phyloP scores from a whole-genome alignment of 306 rosid species.

The Ormosia emarginata region DNA sequence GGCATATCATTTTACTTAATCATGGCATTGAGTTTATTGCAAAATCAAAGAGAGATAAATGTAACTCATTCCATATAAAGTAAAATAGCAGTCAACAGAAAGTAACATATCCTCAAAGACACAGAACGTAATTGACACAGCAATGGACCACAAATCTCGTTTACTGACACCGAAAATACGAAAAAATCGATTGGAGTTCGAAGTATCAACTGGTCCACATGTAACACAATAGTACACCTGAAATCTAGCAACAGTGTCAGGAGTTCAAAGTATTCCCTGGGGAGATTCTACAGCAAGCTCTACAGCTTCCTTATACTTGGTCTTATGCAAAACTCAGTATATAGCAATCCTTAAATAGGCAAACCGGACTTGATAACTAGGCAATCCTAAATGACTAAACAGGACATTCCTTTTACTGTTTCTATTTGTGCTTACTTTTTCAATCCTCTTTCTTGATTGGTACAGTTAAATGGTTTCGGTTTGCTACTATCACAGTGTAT shows the following conservation, averaged over 20 bases:
- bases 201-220: too few relatives aligned
- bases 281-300: too few relatives aligned
- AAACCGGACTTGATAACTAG: neutral
- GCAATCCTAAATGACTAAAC: neutral
- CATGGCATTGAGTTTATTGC: neutral
- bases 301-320: too few relatives aligned
- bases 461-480: constrained; percentile 48
- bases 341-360: neutral
- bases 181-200: neutral
- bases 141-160: neutral
- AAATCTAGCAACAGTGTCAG: too few relatives aligned
- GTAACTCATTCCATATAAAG: neutral
- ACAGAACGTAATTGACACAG: neutral
- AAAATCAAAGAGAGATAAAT: neutral
- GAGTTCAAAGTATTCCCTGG: too few relatives aligned
- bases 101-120: neutral
- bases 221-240: too few relatives aligned
- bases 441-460: constrained; percentile 91
- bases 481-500: constrained; percentile 10
- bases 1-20: neutral
- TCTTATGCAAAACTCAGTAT: neutral
- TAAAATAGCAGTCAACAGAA: neutral
- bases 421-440: constrained; percentile 80
- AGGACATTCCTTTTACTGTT: constrained; percentile 89
- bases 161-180: neutral